A percentile compares a stretch with the other conserved stretches of the same genome.
phyloP scores from a whole-genome alignment of 768 basidiomycete genomes.

The Suillus lakei region DNA sequence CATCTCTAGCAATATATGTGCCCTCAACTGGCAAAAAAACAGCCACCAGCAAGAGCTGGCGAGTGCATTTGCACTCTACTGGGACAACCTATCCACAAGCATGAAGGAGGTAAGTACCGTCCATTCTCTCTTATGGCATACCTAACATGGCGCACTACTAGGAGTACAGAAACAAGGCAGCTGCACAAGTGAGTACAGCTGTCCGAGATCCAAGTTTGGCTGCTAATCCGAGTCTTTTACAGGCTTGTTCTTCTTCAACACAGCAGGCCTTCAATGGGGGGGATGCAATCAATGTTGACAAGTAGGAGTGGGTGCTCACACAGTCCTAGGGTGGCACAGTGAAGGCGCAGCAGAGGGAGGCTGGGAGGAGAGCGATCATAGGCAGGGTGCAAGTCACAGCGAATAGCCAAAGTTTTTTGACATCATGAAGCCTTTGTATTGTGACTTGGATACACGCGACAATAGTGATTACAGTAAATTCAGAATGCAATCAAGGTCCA shows the following conservation, averaged over 20 bases:
- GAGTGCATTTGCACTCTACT: background rate
- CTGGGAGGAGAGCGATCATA: conserved; percentile 46
- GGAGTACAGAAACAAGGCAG: background rate
- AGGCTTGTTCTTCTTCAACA: background rate
- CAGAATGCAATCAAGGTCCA: too few species aligned
- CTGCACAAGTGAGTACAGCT: background rate
- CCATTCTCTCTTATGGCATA: background rate
- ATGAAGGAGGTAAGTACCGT: background rate
- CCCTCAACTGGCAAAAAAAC: too few species aligned
- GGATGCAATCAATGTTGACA: background rate
- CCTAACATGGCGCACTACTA: background rate
- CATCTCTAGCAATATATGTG: too few species aligned
- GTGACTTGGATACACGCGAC: too few species aligned
- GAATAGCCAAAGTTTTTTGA: conserved; percentile 55
- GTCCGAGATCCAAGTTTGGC: background rate
- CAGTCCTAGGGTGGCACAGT: background rate
- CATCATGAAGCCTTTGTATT: conserved; percentile 51
- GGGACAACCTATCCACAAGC: background rate
- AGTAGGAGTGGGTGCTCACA: background rate
- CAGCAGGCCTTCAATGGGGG: background rate
- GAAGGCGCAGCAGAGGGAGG: too few species aligned
- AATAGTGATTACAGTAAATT: too few species aligned
- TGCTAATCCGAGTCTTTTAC: background rate
- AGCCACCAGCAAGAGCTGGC: background rate
- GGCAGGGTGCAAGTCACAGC: conserved; percentile 57